These are phyloP conservation scores for Trichocladium uniseriatum DNA, from an alignment of 495 filamentous ascomycete genomes.

Conservation along the genomic window DNA sequence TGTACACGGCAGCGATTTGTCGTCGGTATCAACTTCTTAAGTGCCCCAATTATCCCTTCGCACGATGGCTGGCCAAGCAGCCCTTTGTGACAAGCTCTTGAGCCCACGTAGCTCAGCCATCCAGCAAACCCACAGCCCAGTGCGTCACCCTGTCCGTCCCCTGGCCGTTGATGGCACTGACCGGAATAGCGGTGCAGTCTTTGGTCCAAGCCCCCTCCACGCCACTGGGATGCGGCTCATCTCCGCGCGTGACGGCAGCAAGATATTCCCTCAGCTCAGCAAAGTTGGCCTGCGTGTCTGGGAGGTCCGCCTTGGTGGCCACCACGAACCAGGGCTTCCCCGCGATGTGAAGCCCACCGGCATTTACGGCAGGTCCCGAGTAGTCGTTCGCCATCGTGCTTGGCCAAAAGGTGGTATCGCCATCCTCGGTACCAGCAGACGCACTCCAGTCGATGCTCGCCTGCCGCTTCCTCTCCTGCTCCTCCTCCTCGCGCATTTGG, in stretches of 20 bases:
- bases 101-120: constrained; percentile 36
- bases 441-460: constrained; percentile 33
- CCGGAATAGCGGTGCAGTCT: constrained; percentile 60
- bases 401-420: constrained; percentile 15
- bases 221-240: constrained; percentile 59
- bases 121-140: constrained; percentile 65
- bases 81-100: too few species aligned
- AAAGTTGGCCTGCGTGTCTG: constrained; percentile 70
- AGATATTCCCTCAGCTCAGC: constrained; percentile 58
- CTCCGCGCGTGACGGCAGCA: constrained; percentile 46
- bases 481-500: constrained; percentile 53
- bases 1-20: too few species aligned
- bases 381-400: constrained; percentile 30
- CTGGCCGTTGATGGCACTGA: constrained; percentile 80
- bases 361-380: constrained; percentile 17
- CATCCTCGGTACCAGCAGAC: constrained; percentile 18
- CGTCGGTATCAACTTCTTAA: too few species aligned
- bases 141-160: constrained; percentile 71
- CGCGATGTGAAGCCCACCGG: constrained; percentile 53
- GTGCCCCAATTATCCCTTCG: too few species aligned
- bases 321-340: constrained; percentile 96
- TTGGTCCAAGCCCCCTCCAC: constrained; percentile 57
- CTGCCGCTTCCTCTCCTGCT: constrained; percentile 43
- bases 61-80: too few species aligned
- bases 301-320: constrained; percentile 86